phyloP scores from a whole-genome alignment of 2,329 filamentous ascomycete species.

The Ophiostoma quercus region DNA sequence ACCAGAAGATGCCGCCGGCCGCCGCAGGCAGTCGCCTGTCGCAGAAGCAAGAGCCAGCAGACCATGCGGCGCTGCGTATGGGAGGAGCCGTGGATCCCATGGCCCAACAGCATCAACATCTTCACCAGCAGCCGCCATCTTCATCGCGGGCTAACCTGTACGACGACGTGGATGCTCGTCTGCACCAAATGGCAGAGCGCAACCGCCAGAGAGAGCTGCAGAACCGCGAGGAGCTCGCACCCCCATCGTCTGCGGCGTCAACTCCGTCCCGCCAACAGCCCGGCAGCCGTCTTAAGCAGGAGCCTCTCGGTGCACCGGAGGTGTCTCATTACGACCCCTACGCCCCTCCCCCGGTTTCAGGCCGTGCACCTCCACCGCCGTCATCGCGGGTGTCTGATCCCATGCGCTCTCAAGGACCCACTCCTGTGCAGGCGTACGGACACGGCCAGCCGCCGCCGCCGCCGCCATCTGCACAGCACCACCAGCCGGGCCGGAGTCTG shows the following conservation, averaged over 20 bases:
- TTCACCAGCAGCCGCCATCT: conserved; percentile 27
- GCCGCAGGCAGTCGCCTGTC: background rate
- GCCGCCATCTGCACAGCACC: conserved; percentile 6
- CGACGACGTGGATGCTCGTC: conserved; percentile 30
- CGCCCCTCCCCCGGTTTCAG: background rate
- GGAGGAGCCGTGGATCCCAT: conserved; percentile 2
- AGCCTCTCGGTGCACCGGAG: conserved; percentile 15
- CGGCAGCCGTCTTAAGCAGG: conserved; percentile 17
- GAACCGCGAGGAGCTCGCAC: conserved; percentile 29
- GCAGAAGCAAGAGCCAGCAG: conserved; percentile 10
- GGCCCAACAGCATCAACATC: conserved; percentile 17
- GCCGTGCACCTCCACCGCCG: conserved; percentile 9
- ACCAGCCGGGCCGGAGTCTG: conserved; percentile 24
- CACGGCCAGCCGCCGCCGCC: conserved; percentile 13
- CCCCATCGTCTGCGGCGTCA: conserved; percentile 18
- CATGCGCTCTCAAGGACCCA: conserved; percentile 9
- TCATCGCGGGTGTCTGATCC: conserved; percentile 12
- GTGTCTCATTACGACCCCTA: conserved; percentile 23
- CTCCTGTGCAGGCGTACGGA: background rate
- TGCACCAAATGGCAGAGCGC: conserved; percentile 35
- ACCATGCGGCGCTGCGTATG: background rate
- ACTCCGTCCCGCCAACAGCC: conserved; percentile 17
- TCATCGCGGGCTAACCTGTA: conserved; percentile 21
- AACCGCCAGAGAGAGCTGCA: conserved; percentile 27
- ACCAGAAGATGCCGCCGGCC: conserved; percentile 20